Conservation (phyloP, 352 stramenopile genomes). For the Globisporangium splendens region DNA sequence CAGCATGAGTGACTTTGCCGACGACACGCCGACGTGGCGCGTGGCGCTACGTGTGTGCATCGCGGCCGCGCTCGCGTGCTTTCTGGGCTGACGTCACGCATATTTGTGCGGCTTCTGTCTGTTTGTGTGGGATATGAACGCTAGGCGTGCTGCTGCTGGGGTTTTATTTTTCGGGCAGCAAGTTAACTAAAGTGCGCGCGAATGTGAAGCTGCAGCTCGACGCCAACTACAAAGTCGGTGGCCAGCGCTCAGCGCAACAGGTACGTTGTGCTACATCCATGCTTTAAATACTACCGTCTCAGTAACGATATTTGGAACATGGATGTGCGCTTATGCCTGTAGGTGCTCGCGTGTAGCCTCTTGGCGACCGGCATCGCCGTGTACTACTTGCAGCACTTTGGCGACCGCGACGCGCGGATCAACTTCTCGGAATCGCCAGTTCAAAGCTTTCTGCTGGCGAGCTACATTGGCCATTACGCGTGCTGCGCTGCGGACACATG, state of each 20-base stretch:
- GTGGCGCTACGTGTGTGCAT: constrained; percentile 27
- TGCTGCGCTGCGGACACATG: constrained; percentile 93
- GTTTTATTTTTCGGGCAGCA: constrained; percentile 87
- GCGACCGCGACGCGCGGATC: constrained; percentile 35
- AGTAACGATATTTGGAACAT: too few species aligned
- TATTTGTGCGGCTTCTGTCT: neutral
- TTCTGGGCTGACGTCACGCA: constrained; percentile 20
- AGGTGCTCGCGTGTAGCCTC: constrained; percentile 83
- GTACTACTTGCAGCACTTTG: constrained; percentile 34
- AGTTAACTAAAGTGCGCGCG: constrained; percentile 74
- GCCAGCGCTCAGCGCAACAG: constrained; percentile 66
- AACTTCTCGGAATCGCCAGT: constrained; percentile 31
- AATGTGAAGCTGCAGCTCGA: constrained; percentile 59
- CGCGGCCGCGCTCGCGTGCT: constrained; percentile 35
- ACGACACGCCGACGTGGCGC: neutral
- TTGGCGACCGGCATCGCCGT: constrained; percentile 66
- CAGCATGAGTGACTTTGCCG: neutral
- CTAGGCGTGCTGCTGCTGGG: constrained; percentile 70
- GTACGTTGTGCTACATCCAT: constrained; percentile 4
- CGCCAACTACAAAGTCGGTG: constrained; percentile 72
- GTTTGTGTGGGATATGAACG: neutral
- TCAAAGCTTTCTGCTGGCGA: constrained; percentile 53
- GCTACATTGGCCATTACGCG: constrained; percentile 92
- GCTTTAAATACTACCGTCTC: neutral
- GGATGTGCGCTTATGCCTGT: neutral